A percentile compares a stretch with the other conserved stretches of the same genome.
Conservation (phyloP, 495 filamentous ascomycete genomes). For the Daldinia concentrica region DNA sequence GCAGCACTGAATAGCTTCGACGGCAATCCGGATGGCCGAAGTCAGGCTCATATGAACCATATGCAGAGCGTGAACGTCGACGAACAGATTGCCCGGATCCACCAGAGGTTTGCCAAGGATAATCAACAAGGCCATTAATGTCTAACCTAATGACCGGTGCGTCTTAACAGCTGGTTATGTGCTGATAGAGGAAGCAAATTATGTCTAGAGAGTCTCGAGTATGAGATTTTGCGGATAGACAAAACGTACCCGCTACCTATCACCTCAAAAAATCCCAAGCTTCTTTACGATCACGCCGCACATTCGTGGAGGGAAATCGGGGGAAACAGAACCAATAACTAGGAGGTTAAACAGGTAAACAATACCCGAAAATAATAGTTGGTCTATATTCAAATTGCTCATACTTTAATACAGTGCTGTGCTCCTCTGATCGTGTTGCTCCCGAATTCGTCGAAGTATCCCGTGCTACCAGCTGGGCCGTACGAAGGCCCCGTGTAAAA, state of each 20-base stretch:
- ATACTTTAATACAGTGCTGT: slow-evolving; percentile 41
- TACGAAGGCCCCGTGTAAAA: neutral
- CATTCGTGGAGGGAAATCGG: neutral
- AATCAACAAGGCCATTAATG: slow-evolving; percentile 48
- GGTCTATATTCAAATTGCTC: slow-evolving; percentile 31
- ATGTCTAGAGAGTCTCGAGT: neutral
- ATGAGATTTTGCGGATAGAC: neutral
- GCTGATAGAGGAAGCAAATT: slow-evolving; percentile 1
- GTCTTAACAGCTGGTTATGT: slow-evolving; percentile 12
- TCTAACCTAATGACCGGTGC: neutral
- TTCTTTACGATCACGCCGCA: neutral
- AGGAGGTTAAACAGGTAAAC: slow-evolving; percentile 37
- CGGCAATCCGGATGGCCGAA: slow-evolving; percentile 66
- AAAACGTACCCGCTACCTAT: neutral
- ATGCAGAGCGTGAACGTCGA: slow-evolving; percentile 72
- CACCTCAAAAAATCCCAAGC: neutral
- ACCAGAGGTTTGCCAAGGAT: slow-evolving; percentile 67
- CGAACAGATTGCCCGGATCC: slow-evolving; percentile 75
- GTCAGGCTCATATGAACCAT: slow-evolving; percentile 62
- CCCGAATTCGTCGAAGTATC: slow-evolving; percentile 1
- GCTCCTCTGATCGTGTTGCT: neutral
- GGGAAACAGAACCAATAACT: neutral
- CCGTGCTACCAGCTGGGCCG: slow-evolving; percentile 3
- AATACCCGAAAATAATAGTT: slow-evolving; percentile 36
- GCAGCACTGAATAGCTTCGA: slow-evolving; percentile 73